Percentiles rank a stretch among this genome's conserved stretches.
These are phyloP conservation scores for Sporothrix mexicana DNA, from an alignment of 2,329 filamentous ascomycete genomes.

Conservation along the genomic window DNA sequence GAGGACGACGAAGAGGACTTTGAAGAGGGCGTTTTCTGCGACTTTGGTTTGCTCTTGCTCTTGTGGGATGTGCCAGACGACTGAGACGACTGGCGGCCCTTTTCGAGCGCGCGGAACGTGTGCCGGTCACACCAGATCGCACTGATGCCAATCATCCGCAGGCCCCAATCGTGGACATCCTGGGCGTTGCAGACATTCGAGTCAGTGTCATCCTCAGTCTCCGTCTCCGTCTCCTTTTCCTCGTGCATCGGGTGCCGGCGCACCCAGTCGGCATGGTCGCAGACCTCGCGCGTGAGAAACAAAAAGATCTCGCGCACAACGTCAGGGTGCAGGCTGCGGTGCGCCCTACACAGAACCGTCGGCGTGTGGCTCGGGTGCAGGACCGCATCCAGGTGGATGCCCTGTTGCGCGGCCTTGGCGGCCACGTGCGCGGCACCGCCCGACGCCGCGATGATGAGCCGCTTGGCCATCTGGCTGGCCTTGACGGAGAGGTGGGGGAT, in stretches of 20 bases:
- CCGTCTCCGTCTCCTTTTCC: too few species aligned
- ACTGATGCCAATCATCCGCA: conserved; percentile 37
- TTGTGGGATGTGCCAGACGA: neutral
- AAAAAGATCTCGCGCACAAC: conserved; percentile 38
- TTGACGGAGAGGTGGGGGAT: conserved; percentile 42
- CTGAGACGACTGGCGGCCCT: conserved; percentile 31
- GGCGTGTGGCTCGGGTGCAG: conserved; percentile 30
- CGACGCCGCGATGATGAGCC: conserved; percentile 23
- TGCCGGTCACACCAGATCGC: conserved; percentile 36
- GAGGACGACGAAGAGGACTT: neutral
- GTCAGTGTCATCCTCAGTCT: neutral
- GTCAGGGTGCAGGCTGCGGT: conserved; percentile 38
- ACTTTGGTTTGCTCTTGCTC: neutral
- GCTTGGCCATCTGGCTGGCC: conserved; percentile 41
- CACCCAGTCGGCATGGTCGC: conserved; percentile 35
- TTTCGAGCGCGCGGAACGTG: conserved; percentile 31
- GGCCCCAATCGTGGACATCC: conserved; percentile 36
- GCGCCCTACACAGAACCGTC: conserved; percentile 38
- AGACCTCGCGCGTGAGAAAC: conserved; percentile 46
- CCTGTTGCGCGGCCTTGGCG: conserved; percentile 33
- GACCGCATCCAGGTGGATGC: conserved; percentile 18
- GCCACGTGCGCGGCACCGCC: conserved; percentile 32
- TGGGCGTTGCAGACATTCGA: neutral
- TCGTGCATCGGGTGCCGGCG: conserved; percentile 32
- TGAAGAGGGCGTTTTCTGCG: neutral